Conservation (phyloP, 1,284 basidiomycete species). For the Heterobasidion annosum region DNA sequence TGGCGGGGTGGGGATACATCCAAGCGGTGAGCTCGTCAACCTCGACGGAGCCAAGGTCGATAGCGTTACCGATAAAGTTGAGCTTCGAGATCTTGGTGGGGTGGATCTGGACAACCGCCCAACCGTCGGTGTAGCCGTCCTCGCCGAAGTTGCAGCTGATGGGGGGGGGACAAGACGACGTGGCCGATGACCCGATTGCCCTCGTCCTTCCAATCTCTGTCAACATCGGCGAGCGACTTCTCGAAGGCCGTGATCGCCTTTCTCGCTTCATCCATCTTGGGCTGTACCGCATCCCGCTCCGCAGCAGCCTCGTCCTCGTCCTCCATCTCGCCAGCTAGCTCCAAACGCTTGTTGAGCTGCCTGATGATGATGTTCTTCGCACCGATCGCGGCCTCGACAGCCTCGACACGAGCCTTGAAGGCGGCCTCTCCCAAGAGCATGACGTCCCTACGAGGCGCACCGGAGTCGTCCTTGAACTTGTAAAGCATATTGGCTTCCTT, state of each 20-base stretch:
- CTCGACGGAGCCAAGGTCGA: conserved; percentile 16
- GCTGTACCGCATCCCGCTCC: conserved; percentile 5
- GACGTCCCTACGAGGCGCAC: conserved; percentile 14
- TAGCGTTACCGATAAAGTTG: conserved; percentile 18
- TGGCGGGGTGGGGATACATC: conserved; percentile 9
- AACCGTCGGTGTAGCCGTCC: conserved; percentile 18
- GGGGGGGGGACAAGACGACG: conserved; percentile 18
- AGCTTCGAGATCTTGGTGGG: neutral
- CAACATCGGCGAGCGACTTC: conserved; percentile 13
- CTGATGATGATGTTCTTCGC: neutral
- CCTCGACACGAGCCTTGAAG: conserved; percentile 7
- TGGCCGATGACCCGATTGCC: conserved; percentile 20
- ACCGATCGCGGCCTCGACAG: conserved; percentile 14
- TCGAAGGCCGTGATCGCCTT: conserved; percentile 11
- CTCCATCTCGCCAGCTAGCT: conserved; percentile 3
- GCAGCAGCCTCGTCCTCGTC: conserved; percentile 2
- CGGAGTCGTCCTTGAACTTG: conserved; percentile 6
- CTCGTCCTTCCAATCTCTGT: conserved; percentile 12
- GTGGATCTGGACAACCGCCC: conserved; percentile 20
- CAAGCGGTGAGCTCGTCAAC: conserved; percentile 1
- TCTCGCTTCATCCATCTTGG: conserved; percentile 10
- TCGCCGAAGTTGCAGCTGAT: conserved; percentile 14
- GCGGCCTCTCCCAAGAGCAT: conserved; percentile 15
- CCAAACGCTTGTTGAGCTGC: conserved; percentile 8
- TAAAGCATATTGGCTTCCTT: conserved; percentile 14